phyloP scores from a whole-genome alignment of 129 eudicot species.

The Helianthus annuus region HanXRQr2.0-SUNRISE NC_035439.2:116513805-116514304 shows the following conservation, averaged over 20 bases:
- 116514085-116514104: background rate
- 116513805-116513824: background rate
- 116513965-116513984: background rate
- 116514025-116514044: background rate
- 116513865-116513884: background rate
- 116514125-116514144: too few species aligned
- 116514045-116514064: background rate
- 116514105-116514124: background rate
- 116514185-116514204: slow-evolving; percentile 77
- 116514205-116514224: slow-evolving; percentile 80
- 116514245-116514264: slow-evolving; percentile 77
- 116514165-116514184: background rate
- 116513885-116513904: too few species aligned
- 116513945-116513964: too few species aligned
- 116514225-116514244: slow-evolving; percentile 81
- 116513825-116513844: background rate
- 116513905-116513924: too few species aligned
- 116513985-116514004: background rate
- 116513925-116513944: too few species aligned
- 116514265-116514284: background rate
- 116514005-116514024: background rate
- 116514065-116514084: background rate
- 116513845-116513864: background rate
- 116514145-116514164: background rate
- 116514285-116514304: background rate